Base-by-base conservation (phyloP, 108 stramenopile genomes). In the Poteriospumella lacustris region DNA sequence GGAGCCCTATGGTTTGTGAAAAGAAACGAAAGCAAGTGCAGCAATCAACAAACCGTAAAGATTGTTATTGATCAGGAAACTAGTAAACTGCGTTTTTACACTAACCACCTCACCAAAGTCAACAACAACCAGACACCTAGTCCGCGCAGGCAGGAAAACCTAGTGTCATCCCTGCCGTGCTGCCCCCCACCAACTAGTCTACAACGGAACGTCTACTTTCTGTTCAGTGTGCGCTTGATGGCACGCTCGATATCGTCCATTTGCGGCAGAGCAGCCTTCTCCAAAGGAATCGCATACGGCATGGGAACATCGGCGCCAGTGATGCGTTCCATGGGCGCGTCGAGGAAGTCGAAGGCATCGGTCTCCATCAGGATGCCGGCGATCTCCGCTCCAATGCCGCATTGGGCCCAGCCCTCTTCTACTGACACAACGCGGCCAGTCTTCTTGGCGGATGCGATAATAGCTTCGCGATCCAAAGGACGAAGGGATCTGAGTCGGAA, bases 251-350 rank as follows among this genome's bases (percentile, higher is more conserved):
- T 91, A 89, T 99, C 93, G 29, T 89, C 86, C 56, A 93, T 79
- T 73, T 93, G 90, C 19, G 98, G 98, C 58, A 99, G 85, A 43
- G 94, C 88, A 34, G 91, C 89, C 81, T 89, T 84, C 85, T 99
- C 96, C 76, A 97, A 83, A 76, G 91, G 92, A 28, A 77, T 83
- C 24, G 96, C 96, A 86, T 99, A 99, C n/a, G 98, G 93, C 95
- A 97, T 97, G 69, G 98, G 98, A 59, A 99, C 93, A 88, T 99
- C 98, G 1, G 96, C 98, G 77, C 95, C 96, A 29, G 93, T 94
- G 64, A 99, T 91, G 59, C 98, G 90, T 78, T 96, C 94, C 84
- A 94, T 85, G 39, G 98, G 98, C 1, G 98, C 98, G 90, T 99
- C 98, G 84, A 99, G 88, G 89, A 94, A 96, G 87, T 99, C 96